Evolutionary conservation across 2,329 filamentous ascomycete species (phyloP), one percentile per base, ranked within the genome.

Genomic region (Penicillium sp.): DNA sequence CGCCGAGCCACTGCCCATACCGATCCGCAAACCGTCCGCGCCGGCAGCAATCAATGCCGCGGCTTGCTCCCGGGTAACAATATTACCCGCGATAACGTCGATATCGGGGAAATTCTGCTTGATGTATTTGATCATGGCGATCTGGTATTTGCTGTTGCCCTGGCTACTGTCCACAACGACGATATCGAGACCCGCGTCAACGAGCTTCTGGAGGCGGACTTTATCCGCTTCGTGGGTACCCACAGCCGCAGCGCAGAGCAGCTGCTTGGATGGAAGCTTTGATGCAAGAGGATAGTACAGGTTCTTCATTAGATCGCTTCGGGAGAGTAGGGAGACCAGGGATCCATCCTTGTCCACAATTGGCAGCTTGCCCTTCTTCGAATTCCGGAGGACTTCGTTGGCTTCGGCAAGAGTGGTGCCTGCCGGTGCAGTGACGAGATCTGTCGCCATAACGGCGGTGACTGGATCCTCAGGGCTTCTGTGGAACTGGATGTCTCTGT

Each of bases 291-390:
- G 94, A 78, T 95, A 99, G 79, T 97, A 87, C 59, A 96, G 84
- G 80, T 99, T 99, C 84, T 99, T 99, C 81, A 92, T 97, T 77
- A 99, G 79, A 78, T 99, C 94, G 67, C 92, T 96, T 67, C 94
- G 86, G 60, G 90, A 92, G 72, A 97, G 88, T 81, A 96, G 88
- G 63, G 94, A 96, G 59, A 96, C 85, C 45, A 96, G 83, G 79
- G 96, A 95, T 71, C 87, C 87, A 47, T 86, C 78, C 69, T 85
- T 80, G 76, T 97, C 92, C 45, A 96, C 87, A 59, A 96, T 96
- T 58, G 92, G 92, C 55, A 97, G 85, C 81, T 97, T 97, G 78
- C 94, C 94, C 84, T 99, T 99, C 85, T 96, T 97, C 58, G 93
- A 97, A 78, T 89, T 86, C 72, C 90, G 89, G 48, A 99, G 86